Evolutionary conservation across 1,284 basidiomycete species (phyloP).

Genomic region (Microbotryum intermedium): DNA sequence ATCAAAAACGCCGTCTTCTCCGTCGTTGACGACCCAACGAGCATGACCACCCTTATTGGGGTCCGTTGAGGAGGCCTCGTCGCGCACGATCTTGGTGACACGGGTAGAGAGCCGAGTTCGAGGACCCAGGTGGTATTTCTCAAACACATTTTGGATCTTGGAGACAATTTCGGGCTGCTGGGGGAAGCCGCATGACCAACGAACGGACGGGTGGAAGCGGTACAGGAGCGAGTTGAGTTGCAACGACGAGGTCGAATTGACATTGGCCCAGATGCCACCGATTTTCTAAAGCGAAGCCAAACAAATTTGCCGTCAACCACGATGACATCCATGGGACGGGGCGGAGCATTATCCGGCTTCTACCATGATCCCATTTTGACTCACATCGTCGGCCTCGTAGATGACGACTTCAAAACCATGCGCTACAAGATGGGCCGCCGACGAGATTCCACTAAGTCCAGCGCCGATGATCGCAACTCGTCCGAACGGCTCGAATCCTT

Average conservation of each 20-base stretch:
- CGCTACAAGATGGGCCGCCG: conserved; percentile 37
- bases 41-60: conserved; percentile 40
- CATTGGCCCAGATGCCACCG: conserved; percentile 54
- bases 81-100: conserved; percentile 32
- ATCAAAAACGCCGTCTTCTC: conserved; percentile 45
- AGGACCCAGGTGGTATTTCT: conserved; percentile 48
- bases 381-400: conserved; percentile 42
- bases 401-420: conserved; percentile 53
- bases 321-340: conserved; percentile 19
- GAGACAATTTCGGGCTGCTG: conserved; percentile 51
- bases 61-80: conserved; percentile 34
- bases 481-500: conserved; percentile 37
- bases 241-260: conserved; percentile 53
- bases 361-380: conserved; percentile 20
- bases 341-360: background rate
- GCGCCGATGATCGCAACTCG: conserved; percentile 49
- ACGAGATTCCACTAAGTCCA: conserved; percentile 3
- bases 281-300: conserved; percentile 3
- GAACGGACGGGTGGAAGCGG: conserved; percentile 48
- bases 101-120: conserved; percentile 45
- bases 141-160: conserved; percentile 52
- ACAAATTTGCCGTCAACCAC: conserved; percentile 38
- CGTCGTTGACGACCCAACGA: conserved; percentile 49
- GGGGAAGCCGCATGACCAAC: conserved; percentile 49
- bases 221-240: conserved; percentile 56